Evolutionary conservation across 2,329 filamentous ascomycete genomes (phyloP).

Genomic region (Stenocarpella maydis): DNA sequence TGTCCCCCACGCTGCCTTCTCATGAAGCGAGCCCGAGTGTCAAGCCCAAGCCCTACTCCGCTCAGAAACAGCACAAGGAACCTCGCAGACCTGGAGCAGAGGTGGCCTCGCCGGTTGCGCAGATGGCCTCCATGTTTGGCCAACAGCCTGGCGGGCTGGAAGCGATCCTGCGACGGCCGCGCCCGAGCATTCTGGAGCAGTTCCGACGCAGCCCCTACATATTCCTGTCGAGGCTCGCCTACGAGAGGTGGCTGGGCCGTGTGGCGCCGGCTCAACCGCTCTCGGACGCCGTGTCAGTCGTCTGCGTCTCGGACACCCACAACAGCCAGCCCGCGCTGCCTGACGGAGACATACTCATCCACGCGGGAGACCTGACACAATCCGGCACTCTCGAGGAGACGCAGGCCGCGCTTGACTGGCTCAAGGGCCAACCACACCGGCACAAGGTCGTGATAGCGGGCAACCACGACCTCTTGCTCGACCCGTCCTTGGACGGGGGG

Average conservation of each 20-base stretch:
- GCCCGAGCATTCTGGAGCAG: not conserved
- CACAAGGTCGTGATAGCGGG: not conserved
- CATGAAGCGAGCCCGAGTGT: no score
- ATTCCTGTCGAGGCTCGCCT: not conserved
- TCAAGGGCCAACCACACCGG: not conserved
- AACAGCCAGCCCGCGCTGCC: not conserved
- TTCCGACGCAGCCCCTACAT: constrained; percentile 9
- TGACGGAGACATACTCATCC: not conserved
- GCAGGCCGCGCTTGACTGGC: not conserved
- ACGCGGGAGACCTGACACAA: not conserved
- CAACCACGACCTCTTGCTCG: not conserved
- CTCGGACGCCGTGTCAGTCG: not conserved
- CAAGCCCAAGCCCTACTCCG: no score
- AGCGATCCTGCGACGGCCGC: constrained; percentile 8
- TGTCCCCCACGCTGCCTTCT: no score
- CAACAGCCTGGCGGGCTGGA: not conserved
- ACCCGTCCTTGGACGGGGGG: not conserved
- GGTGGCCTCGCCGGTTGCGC: not conserved
- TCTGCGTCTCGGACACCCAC: not conserved
- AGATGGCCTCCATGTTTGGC: constrained; percentile 9
- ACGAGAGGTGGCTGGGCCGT: not conserved
- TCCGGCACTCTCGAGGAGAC: not conserved
- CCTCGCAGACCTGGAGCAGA: no score
- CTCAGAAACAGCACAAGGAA: no score
- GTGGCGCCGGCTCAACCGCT: constrained; percentile 9